Base-by-base conservation (phyloP, 75 land plant species). In the Adiantum capillusveneris region DNA sequence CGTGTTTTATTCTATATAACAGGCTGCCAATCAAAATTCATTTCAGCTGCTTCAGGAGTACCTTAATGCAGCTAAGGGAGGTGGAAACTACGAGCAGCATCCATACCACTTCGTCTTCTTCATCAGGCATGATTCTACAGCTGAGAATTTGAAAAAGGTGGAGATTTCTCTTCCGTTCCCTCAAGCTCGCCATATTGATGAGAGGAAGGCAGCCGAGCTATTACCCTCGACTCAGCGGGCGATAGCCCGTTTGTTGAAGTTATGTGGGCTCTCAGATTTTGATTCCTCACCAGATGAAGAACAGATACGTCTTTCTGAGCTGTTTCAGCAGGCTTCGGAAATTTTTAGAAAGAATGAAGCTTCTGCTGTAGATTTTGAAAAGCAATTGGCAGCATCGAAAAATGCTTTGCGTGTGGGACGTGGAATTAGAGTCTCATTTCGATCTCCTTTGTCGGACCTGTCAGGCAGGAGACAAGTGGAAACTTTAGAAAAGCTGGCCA, bases 311-410 rank as follows among this genome's bases (percentile, higher is more conserved):
- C 75, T 75, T 1, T 75, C 78, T 43, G 75, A 75, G 37, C 53
- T 75, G 14, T 75, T 75, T 29, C 76, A 75, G 63, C 75, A 64
- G n/a, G 78, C 78, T 29, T 75, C 78, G 16, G 78, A 75, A 72
- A 36, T 71, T 18, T 76, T 72, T 24, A 29, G 72, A 26, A 67
- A 65, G 30, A 64, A 65, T 31, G 78, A 75, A 21, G 54, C 68
- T 14, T 64, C 78, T 57, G 48, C 58, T 43, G 19, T 65, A 46
- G 67, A 56, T 24, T 42, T 49, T 52, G 78, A 75, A 27, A 66
- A 56, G 63, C 75, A 59, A 58, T 28, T 71, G 31, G 63, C 56
- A 31, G 57, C n/a, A 39, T 62, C 53, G 20, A 75, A 59, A 56
- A 75, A 75, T 65, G 78, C 78, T 24, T 51, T 75, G 19, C 67